Evolutionary conservation across 148 eudicot species (phyloP), one percentile per base, ranked within the genome.

Genomic region (Silene conica): DNA sequence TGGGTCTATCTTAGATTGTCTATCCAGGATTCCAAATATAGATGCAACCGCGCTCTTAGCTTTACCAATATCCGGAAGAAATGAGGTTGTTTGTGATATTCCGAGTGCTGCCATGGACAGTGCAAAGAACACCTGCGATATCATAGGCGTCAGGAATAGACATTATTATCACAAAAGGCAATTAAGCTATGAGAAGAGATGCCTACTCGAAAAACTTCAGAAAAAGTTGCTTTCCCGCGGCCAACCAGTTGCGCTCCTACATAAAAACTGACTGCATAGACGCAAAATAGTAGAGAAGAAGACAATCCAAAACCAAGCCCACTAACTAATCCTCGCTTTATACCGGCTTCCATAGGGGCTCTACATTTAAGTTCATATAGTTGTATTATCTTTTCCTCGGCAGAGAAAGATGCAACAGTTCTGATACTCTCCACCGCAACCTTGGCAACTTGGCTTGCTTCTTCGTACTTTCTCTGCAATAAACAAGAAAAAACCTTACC

Each of bases 381-480:
- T 45, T 82, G 70, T 80, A 87, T 79, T 13, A 89, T 82, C 80
- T 84, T 87, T 54, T 89, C 91, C 79, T 89, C 89, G 0, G 89
- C 86, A 58, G 88, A 86, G 77, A 86, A 90, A 65, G 95, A 90
- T 58, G 96, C 92, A 52, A 90, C 86, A 20, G 96, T 90, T 70
- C 92, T 87, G 46, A 90, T 90, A 78, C 88, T 87, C 74, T 90
- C 88, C 14, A 88, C 92, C 3, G 96, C 96, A 70, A 88, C 96
- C 73, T 79, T 90, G 1, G 96, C 96, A 62, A 90, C 85, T 80
- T 90, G 96, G 81, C 96, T 90, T 7, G 96, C 96, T 71, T 88
- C 87, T 75, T 88, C 90, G 20, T 87, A 88, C 83, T 77, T 82
- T 52, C 72, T 72, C 92, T 88, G 80, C 70, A 22, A 19, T 26